Percentiles rank a stretch among this genome's conserved stretches.
These are phyloP conservation scores for Mortierella sp. DNA, from an alignment of 371 early-diverging fungal species.

Conservation along the genomic window DNA sequence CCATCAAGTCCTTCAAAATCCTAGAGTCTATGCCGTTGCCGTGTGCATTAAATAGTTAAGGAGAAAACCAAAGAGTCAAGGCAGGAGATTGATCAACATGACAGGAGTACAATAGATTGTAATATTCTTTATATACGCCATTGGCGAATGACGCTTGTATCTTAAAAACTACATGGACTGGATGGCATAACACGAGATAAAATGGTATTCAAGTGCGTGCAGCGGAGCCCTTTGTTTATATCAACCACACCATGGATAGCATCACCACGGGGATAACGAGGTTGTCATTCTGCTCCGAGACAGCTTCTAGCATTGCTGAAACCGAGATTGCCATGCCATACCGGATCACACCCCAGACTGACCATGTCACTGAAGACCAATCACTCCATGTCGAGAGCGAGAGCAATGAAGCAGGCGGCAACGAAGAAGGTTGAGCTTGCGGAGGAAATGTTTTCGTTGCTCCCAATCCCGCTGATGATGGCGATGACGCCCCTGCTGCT, in stretches of 20 bases:
- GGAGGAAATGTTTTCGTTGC: constrained; percentile 5
- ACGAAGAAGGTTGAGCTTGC: constrained; percentile 4
- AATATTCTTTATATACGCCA: too few species aligned
- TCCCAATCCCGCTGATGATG: constrained; percentile 5
- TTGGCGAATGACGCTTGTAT: too few species aligned
- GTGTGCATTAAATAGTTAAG: too few species aligned
- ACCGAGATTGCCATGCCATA: constrained; percentile 49
- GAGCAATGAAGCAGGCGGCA: constrained; percentile 30
- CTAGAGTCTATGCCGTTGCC: too few species aligned
- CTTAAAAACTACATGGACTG: too few species aligned
- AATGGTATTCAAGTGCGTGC: neutral
- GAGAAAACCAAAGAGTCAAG: too few species aligned
- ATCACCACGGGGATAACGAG: constrained; percentile 79
- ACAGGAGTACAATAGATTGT: too few species aligned
- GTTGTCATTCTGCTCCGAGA: constrained; percentile 84
- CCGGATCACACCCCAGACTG: constrained; percentile 55
- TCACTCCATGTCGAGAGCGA: constrained; percentile 44
- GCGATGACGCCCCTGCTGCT: neutral
- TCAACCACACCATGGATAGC: constrained; percentile 65
- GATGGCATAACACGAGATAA: too few species aligned
- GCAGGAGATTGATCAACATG: too few species aligned
- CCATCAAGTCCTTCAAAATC: too few species aligned
- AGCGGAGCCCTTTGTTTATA: constrained; percentile 5
- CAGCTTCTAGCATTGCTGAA: constrained; percentile 67
- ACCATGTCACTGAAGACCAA: constrained; percentile 49